Base-by-base conservation (phyloP, 2,329 filamentous ascomycete genomes). In the Botrytis cinerea region DNA sequence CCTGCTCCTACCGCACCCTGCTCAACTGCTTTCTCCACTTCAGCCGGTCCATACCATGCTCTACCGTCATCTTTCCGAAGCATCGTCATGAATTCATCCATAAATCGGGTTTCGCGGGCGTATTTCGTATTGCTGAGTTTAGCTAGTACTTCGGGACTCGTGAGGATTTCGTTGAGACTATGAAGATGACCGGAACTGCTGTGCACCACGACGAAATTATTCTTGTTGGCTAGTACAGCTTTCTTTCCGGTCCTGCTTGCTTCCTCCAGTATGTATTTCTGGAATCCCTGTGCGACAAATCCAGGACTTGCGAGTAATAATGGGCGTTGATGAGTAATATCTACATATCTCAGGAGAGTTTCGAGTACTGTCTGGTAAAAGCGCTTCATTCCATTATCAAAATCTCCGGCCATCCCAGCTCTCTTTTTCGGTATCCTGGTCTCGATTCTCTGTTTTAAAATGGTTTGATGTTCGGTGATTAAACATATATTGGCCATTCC, bases 111-210 rank as follows among this genome's bases (percentile, higher is more conserved):
- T 82, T 98, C 95, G 74, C 90, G 89, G 4, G 93, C 91, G 81
- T 96, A 98, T 79, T 95, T 96, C 76, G 94, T 96, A 81, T 98
- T 91, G 75, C 91, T 91, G 79, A 98, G 89, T 76, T 92, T 91
- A 1, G 88, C 87, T 69, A 92, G 87, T 14, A 98, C 93, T 73
- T 94, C 91, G 2, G 91, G 90, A 69, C 91, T 95, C 79, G 93
- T 91, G 66, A 99, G 87, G 0, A 97, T 91, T 82, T 98, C 94
- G 78, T 93, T 92, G 43, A 99, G 86, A 63, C 92, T 92, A 83
- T 98, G 94, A 25, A 97, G 84, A 80, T 98, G 93, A 0, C 94
- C 94, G 0, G 93, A 93, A 72, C 92, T 93, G 22, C 93, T 91
- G 81, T 98, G 95, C 16, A 97, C 92, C 32, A 97, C 89, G 1